Base-by-base conservation (phyloP, 305 asterid species). In the Rubia occidens region DNA sequence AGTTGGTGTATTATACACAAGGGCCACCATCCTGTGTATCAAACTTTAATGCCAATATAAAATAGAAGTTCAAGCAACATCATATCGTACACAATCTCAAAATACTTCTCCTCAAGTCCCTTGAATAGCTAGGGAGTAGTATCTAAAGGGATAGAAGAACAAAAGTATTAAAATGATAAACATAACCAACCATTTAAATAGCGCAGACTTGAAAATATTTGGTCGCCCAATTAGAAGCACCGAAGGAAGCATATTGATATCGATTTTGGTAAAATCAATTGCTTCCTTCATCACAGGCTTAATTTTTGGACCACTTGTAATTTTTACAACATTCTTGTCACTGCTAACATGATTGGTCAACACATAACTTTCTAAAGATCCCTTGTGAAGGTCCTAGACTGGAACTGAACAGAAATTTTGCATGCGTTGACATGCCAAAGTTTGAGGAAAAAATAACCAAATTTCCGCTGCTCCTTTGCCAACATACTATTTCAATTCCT, bases 11-110 rank as follows among this genome's bases (percentile, higher is more conserved):
- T 94, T 90, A 84, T 87, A 90, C 62, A 93, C 95, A 73, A 93
- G 96, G 21, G 96, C 97, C 80, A 90, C 98, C 86, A 97, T 88
- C 86, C 95, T 86, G 60, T 91, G 83, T 80, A 90, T 94, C 87
- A 94, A 84, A 55, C 98, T 87, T 74, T 83, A 79, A 66, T 44
- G 42, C 53, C 80, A 49, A 81, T 71, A 60, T 67, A 71, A 72
- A 72, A 69, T 72, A 69, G 44, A 15, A 54, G 64, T 72, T 66
- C 55, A 9, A 72, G 68, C 61, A 66, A 66, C 74, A 40, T 71
- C 73, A 54, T 40, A 44, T 60, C 55, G 37, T 55, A 64, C 44
- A 72, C 54, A 58, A 45, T 74, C 37, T 14, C 51, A 51, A 18
- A 45, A 24, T 55, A 65, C 37, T 5, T 49, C 55, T 49, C 55